Conservation (phyloP, 257 asterid genomes). For the Gentiana dahurica region DNA sequence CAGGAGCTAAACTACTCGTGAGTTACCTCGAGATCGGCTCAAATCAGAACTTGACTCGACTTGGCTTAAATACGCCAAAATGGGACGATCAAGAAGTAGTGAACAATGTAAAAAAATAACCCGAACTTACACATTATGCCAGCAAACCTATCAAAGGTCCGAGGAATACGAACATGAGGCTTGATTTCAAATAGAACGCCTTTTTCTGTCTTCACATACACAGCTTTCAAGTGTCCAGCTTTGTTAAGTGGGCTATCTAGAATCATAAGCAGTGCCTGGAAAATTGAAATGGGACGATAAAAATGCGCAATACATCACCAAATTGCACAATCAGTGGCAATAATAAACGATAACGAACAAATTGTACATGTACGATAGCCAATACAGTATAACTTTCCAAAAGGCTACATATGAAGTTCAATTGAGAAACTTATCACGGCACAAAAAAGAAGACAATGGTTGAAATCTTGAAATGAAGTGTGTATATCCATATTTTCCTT, state of each 20-base stretch:
- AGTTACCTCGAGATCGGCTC: too few relatives aligned
- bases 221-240: conserved; percentile 65
- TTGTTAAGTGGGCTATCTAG: conserved; percentile 83
- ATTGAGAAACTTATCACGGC: too few relatives aligned
- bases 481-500: too few relatives aligned
- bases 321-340: not conserved
- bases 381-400: not conserved
- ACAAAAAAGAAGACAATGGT: too few relatives aligned
- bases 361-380: not conserved
- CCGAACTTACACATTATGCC: conserved; percentile 80
- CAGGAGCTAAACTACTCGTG: too few relatives aligned
- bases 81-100: not conserved
- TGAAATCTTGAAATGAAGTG: too few relatives aligned
- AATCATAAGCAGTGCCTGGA: conserved; percentile 71
- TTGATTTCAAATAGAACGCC: conserved; percentile 74
- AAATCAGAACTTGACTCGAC: too few relatives aligned
- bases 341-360: not conserved
- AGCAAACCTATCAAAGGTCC: conserved; percentile 74
- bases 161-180: conserved; percentile 86
- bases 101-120: not conserved
- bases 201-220: conserved; percentile 74
- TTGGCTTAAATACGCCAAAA: not conserved
- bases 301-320: not conserved
- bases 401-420: not conserved
- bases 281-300: conserved; percentile 1